Evolutionary conservation across 164 flowering plant genomes (phyloP).

Genomic region (Protea cynaroides): DNA sequence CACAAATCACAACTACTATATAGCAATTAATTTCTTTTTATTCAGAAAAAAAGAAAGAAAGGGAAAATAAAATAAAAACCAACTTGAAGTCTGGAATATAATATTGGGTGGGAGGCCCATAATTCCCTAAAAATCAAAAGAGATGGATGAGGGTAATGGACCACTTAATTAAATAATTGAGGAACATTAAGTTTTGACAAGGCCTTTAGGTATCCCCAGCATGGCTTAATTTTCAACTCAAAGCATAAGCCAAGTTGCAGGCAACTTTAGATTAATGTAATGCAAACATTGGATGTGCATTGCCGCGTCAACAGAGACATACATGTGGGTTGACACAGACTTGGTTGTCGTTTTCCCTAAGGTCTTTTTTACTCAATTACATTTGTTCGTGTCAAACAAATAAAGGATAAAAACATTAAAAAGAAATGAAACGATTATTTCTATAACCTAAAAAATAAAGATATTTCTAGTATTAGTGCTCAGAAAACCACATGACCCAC

Average conservation of each 20-base stretch:
- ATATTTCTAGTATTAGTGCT: no score
- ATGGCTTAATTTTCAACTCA: background rate
- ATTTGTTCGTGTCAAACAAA: no score
- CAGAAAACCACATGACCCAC: no score
- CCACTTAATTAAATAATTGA: constrained; percentile 3
- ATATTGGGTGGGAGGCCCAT: background rate
- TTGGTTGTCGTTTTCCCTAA: background rate
- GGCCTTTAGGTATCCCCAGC: background rate
- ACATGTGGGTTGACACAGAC: background rate
- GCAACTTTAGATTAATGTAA: background rate
- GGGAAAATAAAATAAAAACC: no score
- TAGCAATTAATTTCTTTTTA: background rate
- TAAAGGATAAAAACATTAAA: no score
- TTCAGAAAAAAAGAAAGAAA: background rate
- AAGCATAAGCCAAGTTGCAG: constrained; percentile 2
- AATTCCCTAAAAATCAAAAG: background rate
- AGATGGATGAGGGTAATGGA: background rate
- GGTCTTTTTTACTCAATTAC: background rate
- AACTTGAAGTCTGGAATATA: background rate
- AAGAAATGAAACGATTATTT: no score
- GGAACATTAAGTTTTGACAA: background rate
- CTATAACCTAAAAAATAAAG: no score
- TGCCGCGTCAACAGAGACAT: background rate
- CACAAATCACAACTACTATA: background rate
- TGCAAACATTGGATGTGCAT: background rate